Evolutionary conservation across 192 early-diverging fungal species (phyloP).

Genomic region (Umbelopsis isabellina): DNA sequence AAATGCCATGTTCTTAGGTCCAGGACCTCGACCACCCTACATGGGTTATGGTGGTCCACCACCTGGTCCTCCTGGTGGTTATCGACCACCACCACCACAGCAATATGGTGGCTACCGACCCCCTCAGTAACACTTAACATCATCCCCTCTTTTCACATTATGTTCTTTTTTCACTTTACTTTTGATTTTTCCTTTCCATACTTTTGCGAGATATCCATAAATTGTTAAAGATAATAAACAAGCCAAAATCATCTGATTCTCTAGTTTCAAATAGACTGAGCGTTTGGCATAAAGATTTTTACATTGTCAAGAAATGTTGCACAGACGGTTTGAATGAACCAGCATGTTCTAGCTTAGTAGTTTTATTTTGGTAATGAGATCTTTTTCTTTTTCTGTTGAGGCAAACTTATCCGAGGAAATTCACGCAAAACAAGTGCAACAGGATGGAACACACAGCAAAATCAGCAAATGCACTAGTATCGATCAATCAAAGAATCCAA

Average conservation of each 20-base stretch:
- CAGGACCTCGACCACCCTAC: constrained; percentile 4
- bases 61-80: constrained; percentile 10
- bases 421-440: constrained; percentile 89
- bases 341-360: too few relatives aligned
- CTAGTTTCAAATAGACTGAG: too few relatives aligned
- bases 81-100: constrained; percentile 9
- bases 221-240: too few relatives aligned
- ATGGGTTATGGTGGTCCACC: constrained; percentile 14
- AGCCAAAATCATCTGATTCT: too few relatives aligned
- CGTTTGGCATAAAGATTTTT: too few relatives aligned
- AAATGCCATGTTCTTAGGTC: neutral
- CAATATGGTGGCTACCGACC: neutral
- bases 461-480: constrained; percentile 87
- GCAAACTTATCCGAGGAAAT: constrained; percentile 84
- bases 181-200: too few relatives aligned
- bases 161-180: too few relatives aligned
- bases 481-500: constrained; percentile 2
- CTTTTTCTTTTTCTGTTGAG: neutral
- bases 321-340: too few relatives aligned
- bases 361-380: constrained; percentile 6
- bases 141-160: too few relatives aligned
- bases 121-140: too few relatives aligned
- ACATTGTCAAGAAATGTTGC: too few relatives aligned
- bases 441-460: constrained; percentile 84
- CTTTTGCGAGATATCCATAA: too few relatives aligned